Percentiles rank a stretch among this genome's conserved stretches.
phyloP scores from a whole-genome alignment of 2,329 filamentous ascomycete species.

The Cladosporium oxysporum region DNA sequence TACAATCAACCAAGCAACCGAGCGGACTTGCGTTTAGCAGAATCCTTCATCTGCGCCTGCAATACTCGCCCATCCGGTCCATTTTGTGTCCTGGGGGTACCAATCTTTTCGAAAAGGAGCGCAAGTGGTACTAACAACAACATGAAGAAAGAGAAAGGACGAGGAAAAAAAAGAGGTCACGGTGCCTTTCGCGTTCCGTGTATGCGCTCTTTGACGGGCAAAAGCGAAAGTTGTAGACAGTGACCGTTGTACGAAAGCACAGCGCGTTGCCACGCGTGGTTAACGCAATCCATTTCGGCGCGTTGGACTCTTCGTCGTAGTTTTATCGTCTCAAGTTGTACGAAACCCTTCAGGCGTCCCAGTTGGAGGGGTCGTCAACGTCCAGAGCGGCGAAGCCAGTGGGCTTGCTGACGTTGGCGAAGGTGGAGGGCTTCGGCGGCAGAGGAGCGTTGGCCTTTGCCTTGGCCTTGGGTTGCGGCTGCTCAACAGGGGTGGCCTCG shows the following conservation, averaged over 20 bases:
- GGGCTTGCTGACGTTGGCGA: constrained; percentile 24
- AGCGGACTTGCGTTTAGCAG: background rate
- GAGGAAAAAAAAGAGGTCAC: background rate
- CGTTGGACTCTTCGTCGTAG: background rate
- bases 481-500: constrained; percentile 21
- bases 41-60: background rate
- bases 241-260: background rate
- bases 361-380: constrained; percentile 29
- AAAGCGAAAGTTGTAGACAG: background rate
- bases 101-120: constrained; percentile 7
- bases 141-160: background rate
- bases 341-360: constrained; percentile 26
- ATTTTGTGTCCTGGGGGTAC: background rate
- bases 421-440: constrained; percentile 22
- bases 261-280: background rate
- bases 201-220: background rate
- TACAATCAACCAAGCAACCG: background rate
- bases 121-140: constrained; percentile 18
- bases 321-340: background rate
- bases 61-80: background rate
- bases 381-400: constrained; percentile 31
- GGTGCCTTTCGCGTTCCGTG: background rate
- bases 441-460: constrained; percentile 17
- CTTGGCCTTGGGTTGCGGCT: constrained; percentile 16
- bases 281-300: background rate